Evolutionary conservation across 1,139 yeast species (phyloP), one percentile per base, ranked within the genome.

Genomic region (Suhomyces bolitotheri): DNA sequence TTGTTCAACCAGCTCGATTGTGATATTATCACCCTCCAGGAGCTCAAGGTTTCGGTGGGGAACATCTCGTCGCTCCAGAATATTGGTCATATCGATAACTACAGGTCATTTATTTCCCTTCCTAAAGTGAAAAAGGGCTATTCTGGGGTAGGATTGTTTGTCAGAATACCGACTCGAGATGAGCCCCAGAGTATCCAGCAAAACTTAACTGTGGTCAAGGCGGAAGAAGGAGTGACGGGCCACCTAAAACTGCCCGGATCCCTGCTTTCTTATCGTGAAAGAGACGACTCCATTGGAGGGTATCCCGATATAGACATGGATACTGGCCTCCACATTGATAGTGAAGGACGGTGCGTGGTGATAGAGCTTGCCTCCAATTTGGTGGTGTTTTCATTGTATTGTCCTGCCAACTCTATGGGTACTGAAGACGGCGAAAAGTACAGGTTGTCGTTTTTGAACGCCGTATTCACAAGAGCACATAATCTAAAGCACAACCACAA

Each of bases 201-300:
- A 22, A 50, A 70, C 10, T 50, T 82, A 24, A 62, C 72, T 2
- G 86, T 88, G 1, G 40, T 73, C 2, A 78, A 74, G 45, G 96
- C 94, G 0, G 98, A 92, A 58, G 96, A 90, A 55, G 98, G 98
- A 0, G 63, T 92, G 9, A 84, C 96, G 0, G 98, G 97, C 0
- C 64, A 67, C 43, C 58, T 88, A 16, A 53, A 28, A 10, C 26
- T 32, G 10, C 6, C 23, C 2, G 20, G 21, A n/a, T 42, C 41
- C 1, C 21, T n/a, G 9, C 16, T 23, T 4, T 12, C 35, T 16
- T 58, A 61, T 47, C 41, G 61, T 42, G 58, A 63, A 21, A 41
- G 38, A 10, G 50, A 38, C 39, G 47, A 57, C 11, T 50, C 66
- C 2, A 85, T 88, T 24, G 97, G 97, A 11, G 95, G 95, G 0